Base-by-base conservation (phyloP, 2,329 filamentous ascomycete genomes). In the Scedosporium apiospermum region DNA sequence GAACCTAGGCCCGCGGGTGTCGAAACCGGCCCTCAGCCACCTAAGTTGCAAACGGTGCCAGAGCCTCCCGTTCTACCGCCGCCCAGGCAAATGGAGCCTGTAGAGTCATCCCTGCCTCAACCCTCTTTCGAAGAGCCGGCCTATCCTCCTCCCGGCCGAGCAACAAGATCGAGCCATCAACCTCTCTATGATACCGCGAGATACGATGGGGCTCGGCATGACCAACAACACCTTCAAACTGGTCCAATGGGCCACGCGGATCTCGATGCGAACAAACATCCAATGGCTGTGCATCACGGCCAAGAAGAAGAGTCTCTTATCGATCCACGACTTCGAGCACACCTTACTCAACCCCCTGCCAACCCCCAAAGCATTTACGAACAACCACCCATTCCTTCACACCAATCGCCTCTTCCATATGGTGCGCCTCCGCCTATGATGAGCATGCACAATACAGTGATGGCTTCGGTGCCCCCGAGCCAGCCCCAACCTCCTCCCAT, bases 341-440 rank as follows among this genome's bases (percentile, higher is more conserved):
- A 23, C 16, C 42, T 30, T 26, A 30, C 49, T 34, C 42, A 34
- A 16, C 58, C 42, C 1, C 58, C 58, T 23, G 30, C 30, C 30
- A 34, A 34, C 44, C 42, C 12, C 16, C 42, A 26, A n/a, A 53
- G 21, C 44, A 49, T 7, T 49, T 64, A 61, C 44, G 26, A 63
- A 9, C 63, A 64, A 42, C 34, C 53, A 16, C 59, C 16, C 57
- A 44, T 62, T 4, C 9, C 51, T 16, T 27, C 26, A n/a, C 38
- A 41, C 21, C 62, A 65, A 30, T 42, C 62, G 21, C 63, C 64
- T n/a, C 57, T 60, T 30, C 23, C 63, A 7, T 63, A 62, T 27
- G 57, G 62, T 55, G 57, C 63, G 26, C 64, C 65, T 49, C 62
- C 57, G 16, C 42, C 30, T 21, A 58, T 46, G 44, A 46, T 58